Percentiles rank a stretch among this genome's conserved stretches.
phyloP scores from a whole-genome alignment of 164 flowering plant genomes.

The Annona squamosa region DNA sequence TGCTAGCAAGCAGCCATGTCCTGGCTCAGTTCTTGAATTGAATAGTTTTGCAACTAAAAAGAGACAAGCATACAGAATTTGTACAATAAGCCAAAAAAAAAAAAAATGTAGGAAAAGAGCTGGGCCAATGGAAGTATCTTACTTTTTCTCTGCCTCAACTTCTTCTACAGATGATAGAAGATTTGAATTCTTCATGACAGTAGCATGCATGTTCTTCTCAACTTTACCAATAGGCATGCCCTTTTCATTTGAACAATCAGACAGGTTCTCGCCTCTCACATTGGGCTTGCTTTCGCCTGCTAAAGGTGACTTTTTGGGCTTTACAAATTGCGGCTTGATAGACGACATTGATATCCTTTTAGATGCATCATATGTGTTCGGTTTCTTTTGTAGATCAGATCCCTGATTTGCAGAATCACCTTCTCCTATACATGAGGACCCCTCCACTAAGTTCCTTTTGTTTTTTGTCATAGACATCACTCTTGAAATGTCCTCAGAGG shows the following conservation, averaged over 20 bases:
- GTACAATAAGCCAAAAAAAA: not conserved
- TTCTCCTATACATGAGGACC: slow-evolving; percentile 6
- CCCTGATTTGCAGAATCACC: slow-evolving; percentile 5
- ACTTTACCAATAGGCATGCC: slow-evolving; percentile 9
- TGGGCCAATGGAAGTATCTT: not conserved
- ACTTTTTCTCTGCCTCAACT: slow-evolving; percentile 46
- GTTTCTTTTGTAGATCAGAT: slow-evolving; percentile 15
- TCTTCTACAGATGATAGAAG: slow-evolving; percentile 27
- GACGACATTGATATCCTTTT: slow-evolving; percentile 13
- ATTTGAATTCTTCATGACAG: slow-evolving; percentile 17
- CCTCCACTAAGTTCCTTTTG: slow-evolving; percentile 2
- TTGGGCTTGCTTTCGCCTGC: slow-evolving; percentile 17
- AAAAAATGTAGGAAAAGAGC: not conserved
- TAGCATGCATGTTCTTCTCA: slow-evolving; percentile 9
- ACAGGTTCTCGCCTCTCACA: slow-evolving; percentile 14
- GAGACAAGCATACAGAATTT: not conserved
- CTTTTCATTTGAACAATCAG: slow-evolving; percentile 6
- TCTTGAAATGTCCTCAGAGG: slow-evolving; percentile 10
- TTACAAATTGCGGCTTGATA: slow-evolving; percentile 7
- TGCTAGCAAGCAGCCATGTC: not conserved
- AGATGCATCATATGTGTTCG: slow-evolving; percentile 13
- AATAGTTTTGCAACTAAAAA: not conserved
- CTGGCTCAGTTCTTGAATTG: not conserved
- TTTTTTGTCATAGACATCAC: slow-evolving; percentile 19
- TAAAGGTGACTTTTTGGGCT: slow-evolving; percentile 8